Evolutionary conservation across 1,139 yeast genomes (phyloP).

Genomic region (Saccharomyces hybrid): DNA sequence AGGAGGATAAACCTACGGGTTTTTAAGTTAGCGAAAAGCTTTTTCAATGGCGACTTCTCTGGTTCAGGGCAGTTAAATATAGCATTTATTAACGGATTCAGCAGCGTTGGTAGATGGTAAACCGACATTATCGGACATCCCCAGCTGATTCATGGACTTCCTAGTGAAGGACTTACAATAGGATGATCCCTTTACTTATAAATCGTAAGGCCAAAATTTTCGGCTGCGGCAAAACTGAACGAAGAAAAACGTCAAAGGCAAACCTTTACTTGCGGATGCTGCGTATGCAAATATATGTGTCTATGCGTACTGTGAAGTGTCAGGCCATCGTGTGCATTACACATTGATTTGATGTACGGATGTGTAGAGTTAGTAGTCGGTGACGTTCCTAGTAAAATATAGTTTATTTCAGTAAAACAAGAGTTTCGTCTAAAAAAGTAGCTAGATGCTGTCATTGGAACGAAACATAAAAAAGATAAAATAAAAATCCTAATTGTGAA

Average conservation of each 20-base stretch:
- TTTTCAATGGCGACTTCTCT: constrained; percentile 43
- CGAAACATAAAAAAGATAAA: no score
- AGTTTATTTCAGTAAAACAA: no score
- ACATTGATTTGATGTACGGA: no score
- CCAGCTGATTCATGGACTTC: neutral
- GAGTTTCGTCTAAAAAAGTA: no score
- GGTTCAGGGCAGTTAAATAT: constrained; percentile 62
- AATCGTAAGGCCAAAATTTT: neutral
- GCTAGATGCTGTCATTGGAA: no score
- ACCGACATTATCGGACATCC: constrained; percentile 20
- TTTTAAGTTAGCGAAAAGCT: constrained; percentile 37
- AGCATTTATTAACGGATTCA: constrained; percentile 61
- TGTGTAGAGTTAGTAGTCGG: no score
- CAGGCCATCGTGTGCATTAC: no score
- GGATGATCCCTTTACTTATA: neutral
- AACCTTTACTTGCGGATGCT: neutral
- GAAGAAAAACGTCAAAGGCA: neutral
- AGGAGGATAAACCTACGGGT: constrained; percentile 49
- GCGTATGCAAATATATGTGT: neutral
- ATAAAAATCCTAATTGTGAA: no score
- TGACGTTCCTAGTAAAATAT: no score
- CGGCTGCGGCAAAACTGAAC: neutral
- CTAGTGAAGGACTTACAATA: neutral
- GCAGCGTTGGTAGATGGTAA: constrained; percentile 37
- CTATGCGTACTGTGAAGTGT: neutral